Evolutionary conservation across 345 rosid species (phyloP).

Genomic region (Dipteronia sinensis): DNA sequence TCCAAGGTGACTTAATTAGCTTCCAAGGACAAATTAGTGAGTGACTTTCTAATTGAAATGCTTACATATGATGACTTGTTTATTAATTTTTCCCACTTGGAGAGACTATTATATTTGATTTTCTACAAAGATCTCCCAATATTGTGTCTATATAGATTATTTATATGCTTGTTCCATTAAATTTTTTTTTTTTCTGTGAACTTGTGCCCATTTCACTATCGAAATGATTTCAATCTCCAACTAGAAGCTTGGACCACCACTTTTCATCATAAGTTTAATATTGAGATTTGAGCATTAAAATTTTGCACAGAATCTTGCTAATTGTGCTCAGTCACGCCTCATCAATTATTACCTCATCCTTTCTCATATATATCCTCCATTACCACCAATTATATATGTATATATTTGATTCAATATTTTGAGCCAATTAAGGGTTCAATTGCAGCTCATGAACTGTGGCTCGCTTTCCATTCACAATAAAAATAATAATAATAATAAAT

Average conservation of each 20-base stretch:
- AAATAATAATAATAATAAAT: too few species aligned
- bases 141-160: too few species aligned
- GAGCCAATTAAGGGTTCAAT: too few species aligned
- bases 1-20: conserved; percentile 4
- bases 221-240: conserved; percentile 40
- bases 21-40: conserved; percentile 11
- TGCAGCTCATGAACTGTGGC: too few species aligned
- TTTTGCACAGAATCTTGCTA: conserved; percentile 19
- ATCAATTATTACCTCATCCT: neutral
- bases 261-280: conserved; percentile 33
- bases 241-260: conserved; percentile 53
- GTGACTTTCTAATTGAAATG: conserved; percentile 17
- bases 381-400: neutral
- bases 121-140: neutral
- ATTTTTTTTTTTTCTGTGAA: neutral
- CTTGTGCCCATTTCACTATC: conserved; percentile 27
- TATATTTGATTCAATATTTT: too few species aligned
- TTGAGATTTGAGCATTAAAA: conserved; percentile 34
- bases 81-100: conserved; percentile 1
- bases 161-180: neutral
- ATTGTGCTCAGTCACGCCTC: conserved; percentile 24
- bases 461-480: too few species aligned
- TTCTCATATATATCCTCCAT: neutral
- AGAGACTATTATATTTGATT: neutral
- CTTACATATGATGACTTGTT: conserved; percentile 2